Evolutionary conservation across 768 basidiomycete genomes (phyloP).

Genomic region (Grammothele lineata): DNA sequence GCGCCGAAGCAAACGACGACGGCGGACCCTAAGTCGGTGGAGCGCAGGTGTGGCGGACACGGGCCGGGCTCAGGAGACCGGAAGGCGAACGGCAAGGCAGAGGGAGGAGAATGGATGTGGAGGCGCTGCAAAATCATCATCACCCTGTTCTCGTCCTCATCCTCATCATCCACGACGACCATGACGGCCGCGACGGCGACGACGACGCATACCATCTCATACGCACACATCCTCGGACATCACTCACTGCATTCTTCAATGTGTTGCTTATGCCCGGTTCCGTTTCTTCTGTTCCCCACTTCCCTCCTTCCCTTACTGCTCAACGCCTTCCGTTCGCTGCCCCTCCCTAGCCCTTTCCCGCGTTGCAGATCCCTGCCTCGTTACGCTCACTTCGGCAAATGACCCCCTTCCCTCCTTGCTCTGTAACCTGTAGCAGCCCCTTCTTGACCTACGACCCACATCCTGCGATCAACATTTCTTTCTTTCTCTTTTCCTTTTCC

Average conservation of each 20-base stretch:
- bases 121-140: conserved; percentile 11
- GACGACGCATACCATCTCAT: conserved; percentile 8
- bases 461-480: not conserved
- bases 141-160: no score
- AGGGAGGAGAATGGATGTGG: not conserved
- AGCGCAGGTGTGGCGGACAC: no score
- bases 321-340: not conserved
- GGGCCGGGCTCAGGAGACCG: no score
- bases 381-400: no score
- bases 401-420: not conserved
- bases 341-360: not conserved
- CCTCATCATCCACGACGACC: no score
- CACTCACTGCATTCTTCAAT: conserved; percentile 10
- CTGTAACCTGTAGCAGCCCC: not conserved
- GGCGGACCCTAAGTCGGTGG: not conserved
- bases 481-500: not conserved
- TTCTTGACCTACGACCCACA: not conserved
- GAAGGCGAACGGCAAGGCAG: not conserved
- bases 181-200: not conserved
- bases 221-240: conserved; percentile 11
- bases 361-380: not conserved
- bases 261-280: conserved; percentile 12
- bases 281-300: not conserved
- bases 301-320: not conserved
- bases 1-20: not conserved